phyloP scores from a whole-genome alignment of 495 filamentous ascomycete genomes.

The Xylaria venustula region DNA sequence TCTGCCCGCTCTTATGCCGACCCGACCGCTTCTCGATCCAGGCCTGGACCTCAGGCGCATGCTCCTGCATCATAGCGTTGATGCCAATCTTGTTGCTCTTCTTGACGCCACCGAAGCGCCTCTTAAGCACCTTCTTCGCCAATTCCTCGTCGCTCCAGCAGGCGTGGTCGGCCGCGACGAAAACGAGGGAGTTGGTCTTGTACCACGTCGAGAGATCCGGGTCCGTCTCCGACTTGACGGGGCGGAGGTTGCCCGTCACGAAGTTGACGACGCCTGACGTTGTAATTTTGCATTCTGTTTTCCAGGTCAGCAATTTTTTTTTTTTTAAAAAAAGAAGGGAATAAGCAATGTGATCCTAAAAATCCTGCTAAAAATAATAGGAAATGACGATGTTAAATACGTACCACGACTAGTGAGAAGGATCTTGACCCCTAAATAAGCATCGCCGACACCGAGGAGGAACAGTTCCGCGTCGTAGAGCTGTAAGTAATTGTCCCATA shows the following conservation, averaged over 20 bases:
- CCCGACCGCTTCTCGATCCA: conserved; percentile 53
- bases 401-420: conserved; percentile 66
- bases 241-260: conserved; percentile 62
- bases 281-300: conserved; percentile 42
- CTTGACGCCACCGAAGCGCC: conserved; percentile 62
- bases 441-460: conserved; percentile 79
- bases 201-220: conserved; percentile 69
- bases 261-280: conserved; percentile 55
- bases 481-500: conserved; percentile 98
- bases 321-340: no score
- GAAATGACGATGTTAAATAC: conserved; percentile 13
- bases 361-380: no score
- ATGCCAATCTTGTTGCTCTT: conserved; percentile 53
- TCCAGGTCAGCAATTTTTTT: not conserved
- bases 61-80: conserved; percentile 62
- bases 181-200: conserved; percentile 68
- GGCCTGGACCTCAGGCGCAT: conserved; percentile 54
- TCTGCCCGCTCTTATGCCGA: conserved; percentile 25
- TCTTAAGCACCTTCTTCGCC: conserved; percentile 60
- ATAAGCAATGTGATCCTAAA: no score
- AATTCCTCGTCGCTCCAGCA: conserved; percentile 62
- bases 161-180: conserved; percentile 66
- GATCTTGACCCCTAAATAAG: conserved; percentile 67
- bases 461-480: conserved; percentile 68
- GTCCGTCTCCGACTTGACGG: conserved; percentile 64